A percentile compares a stretch with the other conserved stretches of the same genome.
phyloP scores from a whole-genome alignment of 2,329 filamentous ascomycete genomes.

The Sclerotinia sclerotiorum region DNA sequence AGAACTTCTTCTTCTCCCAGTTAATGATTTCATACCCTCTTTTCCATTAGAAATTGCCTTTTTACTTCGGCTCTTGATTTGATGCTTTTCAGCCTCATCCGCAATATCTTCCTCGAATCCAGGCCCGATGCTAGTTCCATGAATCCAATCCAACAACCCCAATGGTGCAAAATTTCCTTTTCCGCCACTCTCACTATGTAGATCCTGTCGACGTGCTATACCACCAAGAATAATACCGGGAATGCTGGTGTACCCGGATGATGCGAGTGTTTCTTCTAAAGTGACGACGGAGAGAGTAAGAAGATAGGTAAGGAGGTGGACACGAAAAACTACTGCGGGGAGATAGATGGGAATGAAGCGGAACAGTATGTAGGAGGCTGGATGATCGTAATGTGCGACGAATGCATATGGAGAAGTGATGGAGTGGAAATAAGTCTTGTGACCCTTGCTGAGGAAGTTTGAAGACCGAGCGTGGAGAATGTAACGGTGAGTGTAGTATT shows the following conservation, averaged over 20 bases:
- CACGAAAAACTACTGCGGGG: constrained; percentile 62
- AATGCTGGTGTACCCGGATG: constrained; percentile 64
- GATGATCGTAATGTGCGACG: constrained; percentile 66
- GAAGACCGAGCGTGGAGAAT: constrained; percentile 58
- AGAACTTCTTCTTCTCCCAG: constrained; percentile 32
- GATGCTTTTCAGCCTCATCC: constrained; percentile 56
- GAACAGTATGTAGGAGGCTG: constrained; percentile 60
- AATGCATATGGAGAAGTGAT: constrained; percentile 60
- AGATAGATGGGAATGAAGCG: constrained; percentile 66
- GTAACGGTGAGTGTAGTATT: constrained; percentile 73
- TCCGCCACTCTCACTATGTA: constrained; percentile 57
- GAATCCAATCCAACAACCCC: constrained; percentile 62
- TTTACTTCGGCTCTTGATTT: constrained; percentile 46
- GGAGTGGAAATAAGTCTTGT: constrained; percentile 52
- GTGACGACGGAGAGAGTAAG: constrained; percentile 62
- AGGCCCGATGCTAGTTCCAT: constrained; percentile 55
- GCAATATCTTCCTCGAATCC: constrained; percentile 55
- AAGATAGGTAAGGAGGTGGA: constrained; percentile 72
- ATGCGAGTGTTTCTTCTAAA: constrained; percentile 64
- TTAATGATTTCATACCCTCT: constrained; percentile 36
- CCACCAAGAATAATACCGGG: constrained; percentile 54
- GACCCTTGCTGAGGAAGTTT: constrained; percentile 44
- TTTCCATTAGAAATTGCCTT: constrained; percentile 41
- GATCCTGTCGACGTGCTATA: constrained; percentile 52
- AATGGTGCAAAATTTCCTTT: constrained; percentile 61